Conservation (phyloP, 352 stramenopile species). For the Phytophthora aleatoria region DNA sequence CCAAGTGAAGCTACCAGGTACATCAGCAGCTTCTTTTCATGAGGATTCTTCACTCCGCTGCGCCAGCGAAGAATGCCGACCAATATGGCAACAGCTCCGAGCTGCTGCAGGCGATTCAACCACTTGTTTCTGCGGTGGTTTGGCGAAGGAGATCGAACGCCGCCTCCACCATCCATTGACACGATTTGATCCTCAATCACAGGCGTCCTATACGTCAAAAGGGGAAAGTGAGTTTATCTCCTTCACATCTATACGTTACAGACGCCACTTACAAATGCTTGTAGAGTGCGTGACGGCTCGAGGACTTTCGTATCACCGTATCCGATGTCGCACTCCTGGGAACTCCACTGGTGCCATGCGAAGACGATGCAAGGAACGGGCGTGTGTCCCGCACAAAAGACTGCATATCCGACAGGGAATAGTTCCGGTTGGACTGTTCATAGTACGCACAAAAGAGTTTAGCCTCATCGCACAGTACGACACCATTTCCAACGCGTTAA, state of each 20-base stretch:
- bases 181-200: slow-evolving; percentile 70
- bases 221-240: background rate
- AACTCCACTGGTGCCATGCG: slow-evolving; percentile 36
- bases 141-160: slow-evolving; percentile 18
- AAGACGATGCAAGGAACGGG: slow-evolving; percentile 57
- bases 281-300: slow-evolving; percentile 61
- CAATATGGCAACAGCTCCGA: slow-evolving; percentile 45
- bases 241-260: background rate
- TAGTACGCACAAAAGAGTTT: slow-evolving; percentile 9
- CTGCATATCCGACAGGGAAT: slow-evolving; percentile 87
- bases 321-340: slow-evolving; percentile 50
- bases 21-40: slow-evolving; percentile 62
- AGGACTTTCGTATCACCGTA: slow-evolving; percentile 54
- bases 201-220: slow-evolving; percentile 43
- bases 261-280: slow-evolving; percentile 48
- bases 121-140: slow-evolving; percentile 38
- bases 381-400: slow-evolving; percentile 65
- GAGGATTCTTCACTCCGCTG: slow-evolving; percentile 45
- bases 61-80: slow-evolving; percentile 56
- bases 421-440: slow-evolving; percentile 77
- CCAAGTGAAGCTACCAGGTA: slow-evolving; percentile 72
- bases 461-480: background rate
- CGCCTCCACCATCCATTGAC: slow-evolving; percentile 29
- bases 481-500: background rate
- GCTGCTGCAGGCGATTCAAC: slow-evolving; percentile 40